phyloP scores from a whole-genome alignment of 495 filamentous ascomycete genomes.

The Xylaria acuta region DNA sequence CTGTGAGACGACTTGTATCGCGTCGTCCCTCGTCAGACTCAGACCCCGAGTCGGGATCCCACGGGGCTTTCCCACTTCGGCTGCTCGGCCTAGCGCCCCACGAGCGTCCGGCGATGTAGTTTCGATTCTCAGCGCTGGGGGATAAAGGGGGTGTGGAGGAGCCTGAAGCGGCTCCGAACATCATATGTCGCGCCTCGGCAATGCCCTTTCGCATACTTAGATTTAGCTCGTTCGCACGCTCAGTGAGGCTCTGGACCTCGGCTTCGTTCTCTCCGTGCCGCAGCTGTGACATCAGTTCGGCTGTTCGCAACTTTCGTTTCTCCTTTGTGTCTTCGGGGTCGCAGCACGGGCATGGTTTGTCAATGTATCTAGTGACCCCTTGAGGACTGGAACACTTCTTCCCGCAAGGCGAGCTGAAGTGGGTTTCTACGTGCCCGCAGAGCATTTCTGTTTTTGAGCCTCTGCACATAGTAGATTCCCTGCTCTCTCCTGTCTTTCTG shows the following conservation, averaged over 20 bases:
- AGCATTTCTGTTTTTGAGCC: not conserved
- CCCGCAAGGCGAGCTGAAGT: slow-evolving; percentile 10
- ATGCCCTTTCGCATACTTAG: not conserved
- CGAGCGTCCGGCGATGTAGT: not conserved
- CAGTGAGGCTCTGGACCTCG: not conserved
- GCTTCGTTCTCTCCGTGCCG: not conserved
- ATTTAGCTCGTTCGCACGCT: not conserved
- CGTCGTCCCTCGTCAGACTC: not conserved
- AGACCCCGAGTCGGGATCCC: not conserved
- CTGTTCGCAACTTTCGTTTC: not conserved
- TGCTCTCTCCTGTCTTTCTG: too few relatives aligned
- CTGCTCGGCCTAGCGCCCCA: not conserved
- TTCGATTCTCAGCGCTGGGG: not conserved
- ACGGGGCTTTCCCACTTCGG: not conserved
- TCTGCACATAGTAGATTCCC: not conserved
- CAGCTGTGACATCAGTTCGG: not conserved
- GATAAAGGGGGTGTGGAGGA: not conserved
- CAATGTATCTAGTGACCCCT: not conserved
- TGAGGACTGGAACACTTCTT: not conserved
- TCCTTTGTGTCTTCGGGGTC: not conserved
- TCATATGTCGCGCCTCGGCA: not conserved
- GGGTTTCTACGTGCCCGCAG: slow-evolving; percentile 1
- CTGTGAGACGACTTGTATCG: not conserved
- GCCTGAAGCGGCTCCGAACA: not conserved
- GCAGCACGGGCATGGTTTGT: not conserved